These are phyloP conservation scores for Aethionema arabicum DNA, from an alignment of 345 rosid species.

Conservation along the genomic window DNA sequence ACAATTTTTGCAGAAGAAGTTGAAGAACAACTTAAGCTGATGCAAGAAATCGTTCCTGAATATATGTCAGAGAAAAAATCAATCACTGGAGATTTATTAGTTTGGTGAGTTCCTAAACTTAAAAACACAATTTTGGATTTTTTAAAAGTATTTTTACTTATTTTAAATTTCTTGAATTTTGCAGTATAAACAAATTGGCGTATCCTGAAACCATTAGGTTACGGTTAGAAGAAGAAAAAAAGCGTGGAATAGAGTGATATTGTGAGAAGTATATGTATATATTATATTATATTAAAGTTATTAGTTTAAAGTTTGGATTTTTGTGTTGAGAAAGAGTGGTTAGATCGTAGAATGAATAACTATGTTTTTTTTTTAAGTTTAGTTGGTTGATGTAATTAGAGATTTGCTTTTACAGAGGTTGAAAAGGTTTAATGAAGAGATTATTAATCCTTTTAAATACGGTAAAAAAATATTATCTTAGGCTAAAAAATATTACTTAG, in stretches of 20 bases:
- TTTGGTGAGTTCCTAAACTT: slow-evolving; percentile 50
- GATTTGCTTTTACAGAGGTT: no score
- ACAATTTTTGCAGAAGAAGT: slow-evolving; percentile 55
- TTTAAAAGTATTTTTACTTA: background rate
- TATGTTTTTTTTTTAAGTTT: no score
- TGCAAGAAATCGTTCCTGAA: slow-evolving; percentile 81
- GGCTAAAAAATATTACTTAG: no score
- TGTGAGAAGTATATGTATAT: no score
- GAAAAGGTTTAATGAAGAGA: no score
- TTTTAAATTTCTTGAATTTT: background rate
- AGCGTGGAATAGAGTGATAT: background rate
- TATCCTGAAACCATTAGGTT: slow-evolving; percentile 48
- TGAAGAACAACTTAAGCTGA: slow-evolving; percentile 68
- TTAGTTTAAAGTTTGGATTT: no score
- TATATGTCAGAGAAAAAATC: slow-evolving; percentile 75
- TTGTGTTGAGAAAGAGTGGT: no score
- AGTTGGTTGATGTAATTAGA: no score
- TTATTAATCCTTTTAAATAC: no score
- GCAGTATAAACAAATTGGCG: slow-evolving; percentile 65
- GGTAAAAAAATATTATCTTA: no score
- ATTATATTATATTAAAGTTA: no score
- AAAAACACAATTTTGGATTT: background rate
- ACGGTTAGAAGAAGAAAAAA: slow-evolving; percentile 52
- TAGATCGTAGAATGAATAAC: no score
- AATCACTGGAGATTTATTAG: slow-evolving; percentile 61